These are phyloP conservation scores for Russula foetens DNA, from an alignment of 768 basidiomycete species.

Conservation along the genomic window DNA sequence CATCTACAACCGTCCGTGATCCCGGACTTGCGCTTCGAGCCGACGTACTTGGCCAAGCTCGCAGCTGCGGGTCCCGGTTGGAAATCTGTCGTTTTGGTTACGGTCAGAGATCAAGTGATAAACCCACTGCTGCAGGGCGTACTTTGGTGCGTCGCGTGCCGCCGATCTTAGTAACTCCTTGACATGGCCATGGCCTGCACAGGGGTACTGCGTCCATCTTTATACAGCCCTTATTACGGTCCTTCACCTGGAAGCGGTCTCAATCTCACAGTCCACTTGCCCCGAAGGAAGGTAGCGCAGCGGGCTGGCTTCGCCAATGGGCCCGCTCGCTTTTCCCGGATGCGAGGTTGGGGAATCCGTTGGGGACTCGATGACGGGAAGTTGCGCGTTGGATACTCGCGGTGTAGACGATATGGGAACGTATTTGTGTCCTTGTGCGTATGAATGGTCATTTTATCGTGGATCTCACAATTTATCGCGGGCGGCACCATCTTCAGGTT, in stretches of 20 bases:
- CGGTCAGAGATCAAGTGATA: conserved; percentile 58
- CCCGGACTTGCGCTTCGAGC: conserved; percentile 72
- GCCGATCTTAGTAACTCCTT: not conserved
- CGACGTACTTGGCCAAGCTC: conserved; percentile 58
- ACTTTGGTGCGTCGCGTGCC: conserved; percentile 42
- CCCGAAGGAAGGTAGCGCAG: conserved; percentile 3
- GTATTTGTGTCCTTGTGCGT: not conserved
- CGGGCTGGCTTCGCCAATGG: conserved; percentile 8
- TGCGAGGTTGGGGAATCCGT: not conserved
- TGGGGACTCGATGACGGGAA: not conserved
- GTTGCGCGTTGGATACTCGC: not conserved
- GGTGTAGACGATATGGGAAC: not conserved
- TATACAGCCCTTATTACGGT: conserved; percentile 1
- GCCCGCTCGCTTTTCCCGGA: conserved; percentile 4
- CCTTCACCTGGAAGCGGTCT: not conserved
- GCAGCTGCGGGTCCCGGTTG: conserved; percentile 46
- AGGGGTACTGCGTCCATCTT: conserved; percentile 11
- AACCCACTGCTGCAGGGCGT: conserved; percentile 60
- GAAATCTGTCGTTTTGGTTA: conserved; percentile 53
- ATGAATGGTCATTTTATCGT: not conserved
- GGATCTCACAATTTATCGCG: not conserved
- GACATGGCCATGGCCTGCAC: not conserved
- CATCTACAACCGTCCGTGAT: conserved; percentile 32
- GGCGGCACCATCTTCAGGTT: not conserved
- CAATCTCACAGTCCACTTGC: not conserved